Evolutionary conservation across 306 rosid species (phyloP), one percentile per base, ranked within the genome.

Genomic region (Crataegus laevigata): DNA sequence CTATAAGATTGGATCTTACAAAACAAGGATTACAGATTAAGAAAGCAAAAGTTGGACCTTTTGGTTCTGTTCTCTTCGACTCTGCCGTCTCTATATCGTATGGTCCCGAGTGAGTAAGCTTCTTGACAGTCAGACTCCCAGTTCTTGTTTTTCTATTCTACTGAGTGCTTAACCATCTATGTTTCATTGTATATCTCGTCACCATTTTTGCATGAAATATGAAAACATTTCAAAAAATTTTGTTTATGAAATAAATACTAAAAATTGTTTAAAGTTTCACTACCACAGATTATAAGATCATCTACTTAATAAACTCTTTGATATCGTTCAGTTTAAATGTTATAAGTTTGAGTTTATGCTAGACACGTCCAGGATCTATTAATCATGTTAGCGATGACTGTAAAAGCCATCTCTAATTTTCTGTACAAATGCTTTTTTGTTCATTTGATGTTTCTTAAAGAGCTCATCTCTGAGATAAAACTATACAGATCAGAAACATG

Each of bases 41-140:
- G 79, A 94, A 90, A 79, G 96, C 99, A 77, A 92, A 89, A 90
- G 97, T 94, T 51, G 99, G 99, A 76, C 99, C 99, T 71, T 82
- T 94, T 10, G 99, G 94, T 66, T 87, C 91, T 47, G 74, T 81
- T 66, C 96, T 91, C 79, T 92, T 94, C 77, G 99, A 94, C 88
- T 92, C 99, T 75, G 99, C 99, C 26, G 92, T 94, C 79, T 94
- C 97, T 64, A 65, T 94, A 70, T 84, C 97, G 62, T 87, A 86
- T 81, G 78, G 80, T 80, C 77, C 89, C 8, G 75, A 80, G 98
- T 94, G 81, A 81, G 96, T 93, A 82, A 77, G 84, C 87, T 68
- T 75, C 88, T 82, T 85, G 85, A 26, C 32, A 75, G 71, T 84
- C 69, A 17, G 34, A 21, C 24, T 7, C 14, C 22, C 21, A 7